phyloP scores from a whole-genome alignment of 495 filamentous ascomycete genomes.

The Annulohypoxylon bovei region DNA sequence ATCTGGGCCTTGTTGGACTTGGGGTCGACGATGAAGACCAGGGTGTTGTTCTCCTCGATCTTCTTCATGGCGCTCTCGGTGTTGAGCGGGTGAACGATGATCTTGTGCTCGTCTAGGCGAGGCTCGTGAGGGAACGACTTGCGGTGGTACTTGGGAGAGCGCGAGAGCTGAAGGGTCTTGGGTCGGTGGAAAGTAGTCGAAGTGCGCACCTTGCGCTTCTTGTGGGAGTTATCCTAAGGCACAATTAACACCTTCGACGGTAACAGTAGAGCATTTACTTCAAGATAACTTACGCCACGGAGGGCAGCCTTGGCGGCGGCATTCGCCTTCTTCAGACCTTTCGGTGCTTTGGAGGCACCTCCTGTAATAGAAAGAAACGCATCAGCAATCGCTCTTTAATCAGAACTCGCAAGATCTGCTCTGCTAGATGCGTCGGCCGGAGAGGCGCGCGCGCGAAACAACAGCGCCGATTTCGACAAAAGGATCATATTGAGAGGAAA shows the following conservation, averaged over 20 bases:
- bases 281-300: constrained; percentile 73
- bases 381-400: constrained; percentile 64
- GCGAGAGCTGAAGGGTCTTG: constrained; percentile 83
- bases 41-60: constrained; percentile 99
- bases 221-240: constrained; percentile 70
- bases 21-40: constrained; percentile 97
- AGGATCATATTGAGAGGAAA: constrained; percentile 37
- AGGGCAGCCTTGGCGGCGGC: constrained; percentile 93
- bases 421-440: constrained; percentile 60
- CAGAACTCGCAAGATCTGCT: constrained; percentile 71
- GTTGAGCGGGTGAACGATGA: constrained; percentile 87
- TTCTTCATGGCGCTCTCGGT: constrained; percentile 99
- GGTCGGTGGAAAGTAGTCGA: constrained; percentile 94
- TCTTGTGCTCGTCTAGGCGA: constrained; percentile 91
- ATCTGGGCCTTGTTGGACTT: constrained; percentile 99
- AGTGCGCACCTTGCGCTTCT: constrained; percentile 88
- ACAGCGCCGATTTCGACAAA: constrained; percentile 25
- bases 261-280: not conserved
- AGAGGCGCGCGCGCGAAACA: constrained; percentile 43
- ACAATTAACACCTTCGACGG: constrained; percentile 19
- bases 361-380: constrained; percentile 59
- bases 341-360: constrained; percentile 70
- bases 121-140: constrained; percentile 90
- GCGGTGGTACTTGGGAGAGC: constrained; percentile 90
- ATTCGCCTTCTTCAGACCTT: constrained; percentile 79